Conservation (phyloP, 1,284 basidiomycete species). For the Singerocomus inundabilis region DNA sequence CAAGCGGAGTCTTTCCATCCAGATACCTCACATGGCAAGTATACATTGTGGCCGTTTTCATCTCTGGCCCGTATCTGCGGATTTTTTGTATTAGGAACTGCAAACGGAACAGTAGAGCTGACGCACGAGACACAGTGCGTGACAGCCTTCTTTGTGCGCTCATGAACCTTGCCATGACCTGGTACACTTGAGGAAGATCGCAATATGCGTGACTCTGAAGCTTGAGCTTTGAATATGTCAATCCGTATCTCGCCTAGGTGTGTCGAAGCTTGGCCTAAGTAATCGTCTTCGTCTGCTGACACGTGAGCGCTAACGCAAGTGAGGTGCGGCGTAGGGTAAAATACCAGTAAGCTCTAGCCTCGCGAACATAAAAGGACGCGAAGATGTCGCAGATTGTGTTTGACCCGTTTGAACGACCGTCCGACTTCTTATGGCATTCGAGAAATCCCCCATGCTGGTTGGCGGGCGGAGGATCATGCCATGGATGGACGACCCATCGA, state of each 20-base stretch:
- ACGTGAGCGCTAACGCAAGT: conserved; percentile 2
- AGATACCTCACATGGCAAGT: background rate
- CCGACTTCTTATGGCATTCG: background rate
- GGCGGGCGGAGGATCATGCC: conserved; percentile 9
- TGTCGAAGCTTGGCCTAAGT: conserved; percentile 18
- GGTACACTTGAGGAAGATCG: background rate
- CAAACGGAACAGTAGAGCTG: background rate
- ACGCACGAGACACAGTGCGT: conserved; percentile 37
- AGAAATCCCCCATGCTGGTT: background rate
- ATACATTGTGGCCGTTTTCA: background rate
- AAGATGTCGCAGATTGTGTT: conserved; percentile 16
- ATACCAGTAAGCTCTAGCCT: conserved; percentile 35
- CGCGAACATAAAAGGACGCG: conserved; percentile 29
- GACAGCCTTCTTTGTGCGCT: conserved; percentile 38
- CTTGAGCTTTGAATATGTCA: conserved; percentile 18
- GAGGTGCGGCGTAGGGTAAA: background rate
- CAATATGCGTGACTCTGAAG: background rate
- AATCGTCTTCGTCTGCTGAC: conserved; percentile 33
- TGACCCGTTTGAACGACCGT: conserved; percentile 5
- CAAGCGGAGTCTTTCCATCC: conserved; percentile 22
- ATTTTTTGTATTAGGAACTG: background rate
- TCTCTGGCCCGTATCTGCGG: conserved; percentile 26
- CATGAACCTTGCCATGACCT: conserved; percentile 33
- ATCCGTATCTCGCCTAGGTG: conserved; percentile 23
- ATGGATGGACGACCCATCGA: conserved; percentile 17